Conservation (phyloP, 331 rosid genomes). For the Dryas integrifolia region DNA sequence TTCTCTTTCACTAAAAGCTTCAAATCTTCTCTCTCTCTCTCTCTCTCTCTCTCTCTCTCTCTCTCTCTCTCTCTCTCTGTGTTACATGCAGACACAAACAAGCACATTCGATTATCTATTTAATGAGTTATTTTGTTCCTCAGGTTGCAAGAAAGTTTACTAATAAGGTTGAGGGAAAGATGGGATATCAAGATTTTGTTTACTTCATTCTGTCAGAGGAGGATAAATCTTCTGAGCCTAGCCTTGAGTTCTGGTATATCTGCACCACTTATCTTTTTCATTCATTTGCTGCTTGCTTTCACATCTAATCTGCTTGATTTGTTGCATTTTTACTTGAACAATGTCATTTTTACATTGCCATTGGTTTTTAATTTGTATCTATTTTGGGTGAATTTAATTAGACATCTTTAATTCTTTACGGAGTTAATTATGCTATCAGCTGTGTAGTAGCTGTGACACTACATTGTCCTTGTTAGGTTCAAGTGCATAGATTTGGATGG, state of each 20-base stretch:
- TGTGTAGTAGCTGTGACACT: slow-evolving; percentile 21
- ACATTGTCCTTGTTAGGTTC: slow-evolving; percentile 59
- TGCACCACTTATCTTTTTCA: slow-evolving; percentile 22
- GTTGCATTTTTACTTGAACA: too few relatives aligned
- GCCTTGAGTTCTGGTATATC: slow-evolving; percentile 94
- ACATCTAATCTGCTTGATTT: too few relatives aligned
- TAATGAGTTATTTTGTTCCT: slow-evolving; percentile 23
- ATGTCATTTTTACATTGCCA: too few relatives aligned
- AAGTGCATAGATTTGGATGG: slow-evolving; percentile 98
- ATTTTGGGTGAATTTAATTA: not conserved
- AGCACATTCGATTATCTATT: slow-evolving; percentile 18
- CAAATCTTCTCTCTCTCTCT: not conserved
- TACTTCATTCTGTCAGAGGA: slow-evolving; percentile 97
- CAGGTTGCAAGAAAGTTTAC: slow-evolving; percentile 96
- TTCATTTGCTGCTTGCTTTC: too few relatives aligned
- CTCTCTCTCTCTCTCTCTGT: not conserved
- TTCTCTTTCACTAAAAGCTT: slow-evolving; percentile 8
- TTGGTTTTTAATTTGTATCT: not conserved
- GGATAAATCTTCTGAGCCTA: slow-evolving; percentile 93
- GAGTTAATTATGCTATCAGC: slow-evolving; percentile 22
- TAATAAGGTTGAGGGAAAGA: slow-evolving; percentile 88
- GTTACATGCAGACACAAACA: not conserved
- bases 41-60: not conserved
- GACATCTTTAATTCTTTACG: slow-evolving; percentile 9
- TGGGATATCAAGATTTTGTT: slow-evolving; percentile 99